Evolutionary conservation across 2,329 filamentous ascomycete species (phyloP), one percentile per base, ranked within the genome.

Genomic region (Colletotrichum eremochloae): DNA sequence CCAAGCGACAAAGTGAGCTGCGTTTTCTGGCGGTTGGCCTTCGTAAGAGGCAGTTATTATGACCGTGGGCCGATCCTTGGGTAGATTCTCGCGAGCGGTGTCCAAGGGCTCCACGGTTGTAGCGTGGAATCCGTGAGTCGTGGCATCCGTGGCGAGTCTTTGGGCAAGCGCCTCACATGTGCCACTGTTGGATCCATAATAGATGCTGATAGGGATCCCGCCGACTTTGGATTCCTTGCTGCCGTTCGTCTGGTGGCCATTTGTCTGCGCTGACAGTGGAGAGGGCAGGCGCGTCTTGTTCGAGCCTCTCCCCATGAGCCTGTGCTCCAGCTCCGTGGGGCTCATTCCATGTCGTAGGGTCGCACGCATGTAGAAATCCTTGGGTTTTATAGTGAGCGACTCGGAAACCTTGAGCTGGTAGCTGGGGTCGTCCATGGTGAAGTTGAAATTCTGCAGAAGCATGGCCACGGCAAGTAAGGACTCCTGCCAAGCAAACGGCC

Each of bases 1-100:
- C 92, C 92, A 94, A 5, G 86, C 81, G 46, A 90, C 86, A 76
- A 94, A 94, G 58, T 89, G 85, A 0, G 82, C 85, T 0, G 92
- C 92, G 70, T 94, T 93, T 74, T 93, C 91, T 0, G 91, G 88
- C 0, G 92, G 90, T 64, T 92, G 84, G 1, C 92, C 92, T 76
- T 94, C 92, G 76, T 94, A 94, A 2, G 88, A 90, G 0, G 92
- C 86, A 0, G 89, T 89, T 73, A 94, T 86, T 67, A 94, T 84
- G 15, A 92, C 82, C 0, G 91, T 83, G 0, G 91, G 90, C 18
- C 86, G 83, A 24, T 86, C 82, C 63, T 82, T 88, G 0, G 90
- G 87, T 0, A 93, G 76, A 9, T 86, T 84, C 60, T 88, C 85
- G 5, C 86, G 86, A 0, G 88, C 90, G 0, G 85, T 83, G 76